These are phyloP conservation scores for Edaphochlamys debaryana DNA, from an alignment of 139 green algal genomes.

Conservation along the genomic window DNA sequence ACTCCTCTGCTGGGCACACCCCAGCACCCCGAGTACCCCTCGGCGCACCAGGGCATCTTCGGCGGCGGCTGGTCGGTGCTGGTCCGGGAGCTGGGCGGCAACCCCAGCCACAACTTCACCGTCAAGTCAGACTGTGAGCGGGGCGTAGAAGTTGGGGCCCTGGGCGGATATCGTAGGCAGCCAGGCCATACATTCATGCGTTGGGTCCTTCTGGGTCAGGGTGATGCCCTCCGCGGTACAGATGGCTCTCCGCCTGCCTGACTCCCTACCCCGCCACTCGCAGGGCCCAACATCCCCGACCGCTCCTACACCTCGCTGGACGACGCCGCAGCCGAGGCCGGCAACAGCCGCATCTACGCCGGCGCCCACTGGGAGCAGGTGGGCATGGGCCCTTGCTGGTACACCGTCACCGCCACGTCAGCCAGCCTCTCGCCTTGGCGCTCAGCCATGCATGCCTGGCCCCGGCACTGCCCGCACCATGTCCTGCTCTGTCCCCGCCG, in stretches of 20 bases:
- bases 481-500: too few relatives aligned
- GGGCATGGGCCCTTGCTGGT: not conserved
- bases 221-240: too few relatives aligned
- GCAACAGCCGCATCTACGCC: not conserved
- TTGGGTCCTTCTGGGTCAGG: too few relatives aligned
- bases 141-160: too few relatives aligned
- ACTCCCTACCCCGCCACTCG: too few relatives aligned
- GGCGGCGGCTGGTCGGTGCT: constrained; percentile 17
- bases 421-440: too few relatives aligned
- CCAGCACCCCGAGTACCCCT: constrained; percentile 50
- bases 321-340: not conserved
- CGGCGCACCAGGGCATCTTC: constrained; percentile 37
- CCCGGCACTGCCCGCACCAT: too few relatives aligned
- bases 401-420: not conserved
- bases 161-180: too few relatives aligned
- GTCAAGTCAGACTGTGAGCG: constrained; percentile 21
- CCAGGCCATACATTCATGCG: too few relatives aligned
- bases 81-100: not conserved
- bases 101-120: constrained; percentile 2
- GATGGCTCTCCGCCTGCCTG: too few relatives aligned
- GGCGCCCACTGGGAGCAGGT: not conserved
- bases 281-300: constrained; percentile 14
- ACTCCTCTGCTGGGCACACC: constrained; percentile 34
- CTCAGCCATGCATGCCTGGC: too few relatives aligned
- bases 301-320: not conserved